These are phyloP conservation scores for Viridothelium virens DNA, from an alignment of 495 filamentous ascomycete species.

Conservation along the genomic window DNA sequence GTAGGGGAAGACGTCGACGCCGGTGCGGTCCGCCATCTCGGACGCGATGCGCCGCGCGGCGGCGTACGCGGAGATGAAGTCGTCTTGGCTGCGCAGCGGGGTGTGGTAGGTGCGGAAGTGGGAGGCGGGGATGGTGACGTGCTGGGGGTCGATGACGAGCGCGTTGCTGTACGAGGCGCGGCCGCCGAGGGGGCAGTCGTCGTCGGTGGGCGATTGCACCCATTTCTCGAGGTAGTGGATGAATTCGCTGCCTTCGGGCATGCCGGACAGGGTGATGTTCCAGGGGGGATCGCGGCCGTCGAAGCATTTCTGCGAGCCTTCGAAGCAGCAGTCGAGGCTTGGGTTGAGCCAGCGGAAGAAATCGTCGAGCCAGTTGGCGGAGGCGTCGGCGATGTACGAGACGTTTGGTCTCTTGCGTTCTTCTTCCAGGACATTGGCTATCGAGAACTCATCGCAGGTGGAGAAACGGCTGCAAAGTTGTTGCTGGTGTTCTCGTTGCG, in stretches of 20 bases:
- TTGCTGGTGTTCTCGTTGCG: slow-evolving; percentile 63
- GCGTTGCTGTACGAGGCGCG: slow-evolving; percentile 80
- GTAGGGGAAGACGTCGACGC: slow-evolving; percentile 83
- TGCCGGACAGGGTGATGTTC: slow-evolving; percentile 80
- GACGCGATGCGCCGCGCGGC: slow-evolving; percentile 83
- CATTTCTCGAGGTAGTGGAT: slow-evolving; percentile 75
- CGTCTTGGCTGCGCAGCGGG: slow-evolving; percentile 76
- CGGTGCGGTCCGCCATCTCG: slow-evolving; percentile 57
- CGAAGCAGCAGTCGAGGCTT: slow-evolving; percentile 65
- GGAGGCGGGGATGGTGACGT: slow-evolving; percentile 60
- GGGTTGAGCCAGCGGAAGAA: slow-evolving; percentile 95
- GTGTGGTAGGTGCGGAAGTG: slow-evolving; percentile 90
- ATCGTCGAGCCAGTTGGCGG: slow-evolving; percentile 95
- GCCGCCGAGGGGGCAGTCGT: slow-evolving; percentile 78
- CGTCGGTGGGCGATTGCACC: slow-evolving; percentile 69
- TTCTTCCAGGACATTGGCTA: slow-evolving; percentile 81
- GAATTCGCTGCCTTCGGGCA: slow-evolving; percentile 90
- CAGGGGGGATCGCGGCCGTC: slow-evolving; percentile 63
- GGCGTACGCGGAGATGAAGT: slow-evolving; percentile 86
- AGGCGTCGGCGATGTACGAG: slow-evolving; percentile 84
- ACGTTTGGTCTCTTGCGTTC: slow-evolving; percentile 85
- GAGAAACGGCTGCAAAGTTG: slow-evolving; percentile 87
- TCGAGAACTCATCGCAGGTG: slow-evolving; percentile 71
- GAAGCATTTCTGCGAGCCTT: slow-evolving; percentile 65
- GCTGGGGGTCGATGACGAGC: slow-evolving; percentile 64